Percentiles rank a stretch among this genome's conserved stretches.
phyloP scores from a whole-genome alignment of 352 stramenopile species.

The Globisporangium middletonii region DNA sequence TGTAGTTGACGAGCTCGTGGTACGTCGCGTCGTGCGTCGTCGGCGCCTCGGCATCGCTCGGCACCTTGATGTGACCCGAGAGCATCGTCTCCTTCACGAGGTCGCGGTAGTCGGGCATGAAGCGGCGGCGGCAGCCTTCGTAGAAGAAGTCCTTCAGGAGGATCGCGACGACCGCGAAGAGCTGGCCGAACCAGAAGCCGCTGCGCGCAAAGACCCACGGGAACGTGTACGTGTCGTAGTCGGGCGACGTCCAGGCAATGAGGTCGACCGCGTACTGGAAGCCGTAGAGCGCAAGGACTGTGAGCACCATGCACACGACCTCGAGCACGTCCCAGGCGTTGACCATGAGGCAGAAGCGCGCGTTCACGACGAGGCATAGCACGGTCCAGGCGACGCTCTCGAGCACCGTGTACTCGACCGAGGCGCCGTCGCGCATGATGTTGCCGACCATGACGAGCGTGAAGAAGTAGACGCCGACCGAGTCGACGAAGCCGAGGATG shows the following conservation, averaged over 20 bases:
- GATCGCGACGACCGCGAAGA: constrained; percentile 63
- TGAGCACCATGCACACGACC: constrained; percentile 42
- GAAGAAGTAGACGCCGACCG: constrained; percentile 63
- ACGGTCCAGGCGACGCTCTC: constrained; percentile 68
- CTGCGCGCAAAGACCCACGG: constrained; percentile 63
- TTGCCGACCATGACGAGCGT: constrained; percentile 40
- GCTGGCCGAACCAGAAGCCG: constrained; percentile 71
- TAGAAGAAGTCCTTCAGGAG: constrained; percentile 70
- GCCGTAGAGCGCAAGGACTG: constrained; percentile 51
- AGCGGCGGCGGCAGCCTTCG: constrained; percentile 54
- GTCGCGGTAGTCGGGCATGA: constrained; percentile 64
- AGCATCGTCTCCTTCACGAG: constrained; percentile 52
- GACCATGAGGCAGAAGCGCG: constrained; percentile 72
- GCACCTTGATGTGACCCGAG: constrained; percentile 10
- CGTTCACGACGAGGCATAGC: constrained; percentile 72
- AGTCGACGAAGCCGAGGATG: constrained; percentile 66
- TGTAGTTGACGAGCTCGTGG: constrained; percentile 41
- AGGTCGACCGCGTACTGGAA: constrained; percentile 67
- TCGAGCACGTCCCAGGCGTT: constrained; percentile 76
- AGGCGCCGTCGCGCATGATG: constrained; percentile 51
- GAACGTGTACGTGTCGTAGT: constrained; percentile 74
- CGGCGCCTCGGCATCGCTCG: neutral
- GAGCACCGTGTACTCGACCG: constrained; percentile 59
- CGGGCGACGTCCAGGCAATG: constrained; percentile 40
- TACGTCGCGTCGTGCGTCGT: constrained; percentile 5